Base-by-base conservation (phyloP, 2,329 filamentous ascomycete species). In the Hypoxylon sp. region DNA sequence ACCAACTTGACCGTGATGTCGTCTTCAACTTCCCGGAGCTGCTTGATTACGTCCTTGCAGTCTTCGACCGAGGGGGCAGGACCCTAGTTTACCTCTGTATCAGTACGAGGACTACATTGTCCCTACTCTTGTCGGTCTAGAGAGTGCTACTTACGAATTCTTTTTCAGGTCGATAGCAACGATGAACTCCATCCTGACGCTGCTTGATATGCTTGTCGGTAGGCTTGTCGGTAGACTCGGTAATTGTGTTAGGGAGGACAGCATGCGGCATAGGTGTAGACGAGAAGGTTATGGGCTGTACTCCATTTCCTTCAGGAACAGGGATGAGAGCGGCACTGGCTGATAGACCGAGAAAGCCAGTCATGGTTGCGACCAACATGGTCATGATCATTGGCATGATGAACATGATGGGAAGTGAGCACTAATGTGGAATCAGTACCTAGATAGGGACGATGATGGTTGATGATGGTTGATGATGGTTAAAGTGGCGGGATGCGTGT, bases 41-140 rank as follows among this genome's bases (percentile, higher is more conserved):
- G 64, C 17, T 71, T 46, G 55, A 76, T 74, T 10, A 72, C 74
- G 32, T 62, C 62, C 11, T 71, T 43, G 63, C 75, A 77, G 59
- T 76, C 75, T 10, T 76, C 74, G 7, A 72, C 68, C 1, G 74
- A 67, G 11, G 75, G 75, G 21, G 72, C 70, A 13, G 69, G 69
- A n/a, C 72, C 75, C 75, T 73, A 38, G 5, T 28, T 67, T 28
- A 41, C n/a, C 28, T 9, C 6, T 30, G 23, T 45, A 38, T 56
- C 28, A 63, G 50, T 30, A 57, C 21, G 9, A 4, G 23, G 17
- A 43, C 3, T 36, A 19, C 43, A 30, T 13, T 21, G 14, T 55
- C 25, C 14, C 50, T 45, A 28, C 30, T 32, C 25, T 28, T 28
- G 3, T 11, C 4, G 32, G 14, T 32, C 25, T 36, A 25, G 23